phyloP scores from a whole-genome alignment of 2,329 filamentous ascomycete genomes.

The Acrodontium crateriforme region DNA sequence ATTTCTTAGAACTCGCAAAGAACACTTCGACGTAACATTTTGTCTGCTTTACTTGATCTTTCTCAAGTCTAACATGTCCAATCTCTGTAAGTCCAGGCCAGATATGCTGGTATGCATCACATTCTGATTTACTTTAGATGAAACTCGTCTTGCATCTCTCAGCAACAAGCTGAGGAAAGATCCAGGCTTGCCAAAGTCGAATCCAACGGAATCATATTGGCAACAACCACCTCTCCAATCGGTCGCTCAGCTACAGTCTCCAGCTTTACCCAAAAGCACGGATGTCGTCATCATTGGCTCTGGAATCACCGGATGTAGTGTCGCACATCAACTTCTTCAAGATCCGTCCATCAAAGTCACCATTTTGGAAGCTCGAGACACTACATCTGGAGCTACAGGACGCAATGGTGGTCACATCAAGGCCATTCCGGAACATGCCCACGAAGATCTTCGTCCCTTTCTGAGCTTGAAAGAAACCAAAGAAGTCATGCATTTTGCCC shows the following conservation, averaged over 20 bases:
- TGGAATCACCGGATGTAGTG: conserved; percentile 8
- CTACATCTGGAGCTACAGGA: conserved; percentile 65
- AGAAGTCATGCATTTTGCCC: conserved; percentile 5
- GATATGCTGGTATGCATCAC: too few relatives aligned
- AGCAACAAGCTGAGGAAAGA: conserved; percentile 1
- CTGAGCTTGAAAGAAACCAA: conserved; percentile 3
- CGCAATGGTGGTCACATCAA: conserved; percentile 29
- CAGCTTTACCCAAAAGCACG: conserved; percentile 1
- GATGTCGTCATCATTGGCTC: conserved; percentile 12
- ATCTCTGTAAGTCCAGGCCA: too few relatives aligned
- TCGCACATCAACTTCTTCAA: conserved; percentile 9
- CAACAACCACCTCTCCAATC: conserved; percentile 3
- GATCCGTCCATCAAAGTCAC: conserved; percentile 32
- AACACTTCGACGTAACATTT: too few relatives aligned
- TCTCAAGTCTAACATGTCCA: too few relatives aligned
- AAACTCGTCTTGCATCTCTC: neutral
- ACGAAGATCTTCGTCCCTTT: conserved; percentile 1
- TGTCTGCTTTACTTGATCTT: too few relatives aligned
- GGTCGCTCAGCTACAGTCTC: conserved; percentile 3
- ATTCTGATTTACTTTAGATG: too few relatives aligned
- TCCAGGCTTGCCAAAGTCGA: conserved; percentile 3
- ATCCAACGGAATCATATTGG: conserved; percentile 5
- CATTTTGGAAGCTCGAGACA: conserved; percentile 61
- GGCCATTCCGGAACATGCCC: conserved; percentile 4
- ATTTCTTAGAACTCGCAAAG: too few relatives aligned